Base-by-base conservation (phyloP, 306 rosid genomes). In the Erythrophleum fordii region DNA sequence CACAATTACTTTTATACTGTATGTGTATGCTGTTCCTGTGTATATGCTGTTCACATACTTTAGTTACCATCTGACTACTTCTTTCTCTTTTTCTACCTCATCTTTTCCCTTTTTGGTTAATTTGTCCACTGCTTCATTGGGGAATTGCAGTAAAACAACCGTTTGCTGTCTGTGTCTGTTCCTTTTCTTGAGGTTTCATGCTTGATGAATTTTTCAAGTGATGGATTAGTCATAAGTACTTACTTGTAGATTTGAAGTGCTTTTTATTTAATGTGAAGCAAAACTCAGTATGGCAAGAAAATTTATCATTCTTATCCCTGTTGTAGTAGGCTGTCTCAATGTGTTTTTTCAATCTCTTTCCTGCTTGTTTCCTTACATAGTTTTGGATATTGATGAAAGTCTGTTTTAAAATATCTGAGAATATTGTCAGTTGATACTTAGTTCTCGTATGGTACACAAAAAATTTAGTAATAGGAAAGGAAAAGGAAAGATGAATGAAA, bases 371-470 rank as follows among this genome's bases (percentile, higher is more conserved):
- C 17, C 16, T 55, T 42, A 23, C 34, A 22, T 22, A 16, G 74
- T 81, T 44, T 48, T 28, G 39, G 61, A 37, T 74, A 11, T 48
- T 45, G 56, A 42, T 61, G 72, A 61, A 66, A 34, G 44, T 16
- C 31, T 7, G 16, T 62, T n/a, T 62, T 61, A 46, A 0, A 46
- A 12, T 9, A 10, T 1, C 16, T 46, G 51, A 41, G 52, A 34
- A n/a, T 49, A 41, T 72, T 49, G 28, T 17, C 42, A 44, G 22
- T 44, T 72, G 62, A 72, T 39, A 49, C 26, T 28, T n/a, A n/a
- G n/a, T n/a, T n/a, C n/a, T n/a, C n/a, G n/a, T n/a, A n/a, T n/a
- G n/a, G n/a, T n/a, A n/a, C n/a, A n/a, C n/a, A n/a, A n/a, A n/a
- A n/a, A n/a, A n/a, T n/a, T n/a, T n/a, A n/a, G n/a, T n/a, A n/a